phyloP scores from a whole-genome alignment of 2,329 filamentous ascomycete genomes.

The Onygenales sp. region DNA sequence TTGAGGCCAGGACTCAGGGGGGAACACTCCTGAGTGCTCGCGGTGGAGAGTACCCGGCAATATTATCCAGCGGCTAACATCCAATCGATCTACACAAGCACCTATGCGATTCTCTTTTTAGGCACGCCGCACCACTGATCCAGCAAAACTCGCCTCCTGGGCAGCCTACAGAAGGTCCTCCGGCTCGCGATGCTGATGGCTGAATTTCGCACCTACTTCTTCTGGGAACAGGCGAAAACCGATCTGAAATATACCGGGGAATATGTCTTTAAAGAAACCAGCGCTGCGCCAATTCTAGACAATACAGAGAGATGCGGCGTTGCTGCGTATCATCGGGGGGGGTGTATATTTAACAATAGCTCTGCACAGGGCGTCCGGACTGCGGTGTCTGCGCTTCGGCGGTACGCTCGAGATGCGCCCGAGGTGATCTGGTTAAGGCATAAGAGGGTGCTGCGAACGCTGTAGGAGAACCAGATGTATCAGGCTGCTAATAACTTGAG shows the following conservation, averaged over 20 bases:
- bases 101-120: conserved; percentile 28
- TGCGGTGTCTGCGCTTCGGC: conserved; percentile 15
- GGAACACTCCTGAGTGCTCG: not conserved
- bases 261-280: conserved; percentile 23
- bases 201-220: conserved; percentile 28
- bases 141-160: conserved; percentile 20
- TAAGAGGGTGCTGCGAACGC: not conserved
- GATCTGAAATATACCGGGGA: conserved; percentile 23
- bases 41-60: too few species aligned
- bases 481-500: not conserved
- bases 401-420: conserved; percentile 4
- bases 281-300: conserved; percentile 25
- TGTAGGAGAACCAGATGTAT: not conserved
- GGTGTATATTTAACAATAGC: conserved; percentile 21
- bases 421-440: not conserved
- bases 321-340: conserved; percentile 20
- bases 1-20: too few species aligned
- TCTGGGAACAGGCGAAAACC: conserved; percentile 32
- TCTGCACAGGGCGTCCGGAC: conserved; percentile 18
- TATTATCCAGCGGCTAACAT: conserved; percentile 5
- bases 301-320: conserved; percentile 27
- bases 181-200: conserved; percentile 22
- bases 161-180: conserved; percentile 20
- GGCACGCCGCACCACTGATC: conserved; percentile 29
- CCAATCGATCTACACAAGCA: conserved; percentile 29